phyloP scores from a whole-genome alignment of 441 rosid genomes.

The Manihot esculenta region DNA sequence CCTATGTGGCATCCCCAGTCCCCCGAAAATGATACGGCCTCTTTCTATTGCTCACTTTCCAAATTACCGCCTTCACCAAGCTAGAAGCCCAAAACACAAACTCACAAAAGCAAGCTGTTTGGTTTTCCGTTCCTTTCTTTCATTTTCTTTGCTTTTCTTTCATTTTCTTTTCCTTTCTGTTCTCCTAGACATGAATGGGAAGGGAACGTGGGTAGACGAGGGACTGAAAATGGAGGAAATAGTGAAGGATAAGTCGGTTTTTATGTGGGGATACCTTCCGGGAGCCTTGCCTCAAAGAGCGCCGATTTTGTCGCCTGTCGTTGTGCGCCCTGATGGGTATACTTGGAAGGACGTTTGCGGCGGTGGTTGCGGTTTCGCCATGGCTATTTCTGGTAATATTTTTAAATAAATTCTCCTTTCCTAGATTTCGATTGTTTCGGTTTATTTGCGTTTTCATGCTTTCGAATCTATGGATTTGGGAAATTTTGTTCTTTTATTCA shows the following conservation, averaged over 20 bases:
- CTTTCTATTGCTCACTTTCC: neutral
- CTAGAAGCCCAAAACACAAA: neutral
- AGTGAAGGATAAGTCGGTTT: conserved; percentile 38
- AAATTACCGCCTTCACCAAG: neutral
- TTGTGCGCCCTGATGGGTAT: conserved; percentile 34
- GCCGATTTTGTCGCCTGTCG: conserved; percentile 68
- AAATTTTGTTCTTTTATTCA: conserved; percentile 2
- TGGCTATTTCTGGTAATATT: conserved; percentile 77
- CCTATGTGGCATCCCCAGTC: conserved; percentile 62
- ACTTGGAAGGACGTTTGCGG: conserved; percentile 88
- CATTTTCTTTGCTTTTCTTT: neutral
- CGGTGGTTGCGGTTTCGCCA: conserved; percentile 96
- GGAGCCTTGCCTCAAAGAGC: conserved; percentile 84
- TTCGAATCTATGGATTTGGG: neutral
- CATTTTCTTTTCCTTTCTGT: neutral
- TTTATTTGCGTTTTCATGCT: neutral
- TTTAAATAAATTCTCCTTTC: neutral
- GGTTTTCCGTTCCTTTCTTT: neutral
- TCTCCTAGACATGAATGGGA: conserved; percentile 49
- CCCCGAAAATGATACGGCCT: conserved; percentile 58
- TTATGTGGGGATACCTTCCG: conserved; percentile 95
- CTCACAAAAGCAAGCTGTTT: no score
- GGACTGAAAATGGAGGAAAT: conserved; percentile 35
- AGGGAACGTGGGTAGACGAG: conserved; percentile 35
- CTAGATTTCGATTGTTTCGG: neutral